Percentiles rank a stretch among this genome's conserved stretches.
These are phyloP conservation scores for Quercus parvula DNA, from an alignment of 306 rosid genomes.

Conservation along the genomic window DNA sequence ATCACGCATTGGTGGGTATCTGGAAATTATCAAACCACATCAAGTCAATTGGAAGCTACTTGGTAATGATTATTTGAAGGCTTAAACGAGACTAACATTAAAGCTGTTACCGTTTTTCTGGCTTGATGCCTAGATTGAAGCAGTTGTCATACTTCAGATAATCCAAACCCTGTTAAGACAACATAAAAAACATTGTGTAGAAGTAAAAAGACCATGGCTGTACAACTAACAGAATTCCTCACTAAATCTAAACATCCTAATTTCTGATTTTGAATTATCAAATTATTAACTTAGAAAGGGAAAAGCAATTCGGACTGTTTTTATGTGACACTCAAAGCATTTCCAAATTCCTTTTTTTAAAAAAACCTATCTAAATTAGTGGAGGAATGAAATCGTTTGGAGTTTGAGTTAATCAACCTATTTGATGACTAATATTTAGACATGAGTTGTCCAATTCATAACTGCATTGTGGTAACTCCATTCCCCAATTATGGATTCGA, in stretches of 20 bases:
- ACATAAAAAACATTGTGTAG: conserved; percentile 3
- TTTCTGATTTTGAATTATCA: not conserved
- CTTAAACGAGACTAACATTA: conserved; percentile 20
- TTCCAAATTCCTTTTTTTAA: not conserved
- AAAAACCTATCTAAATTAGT: not conserved
- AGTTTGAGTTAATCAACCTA: not conserved
- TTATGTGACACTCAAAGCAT: not conserved
- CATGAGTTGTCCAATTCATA: not conserved
- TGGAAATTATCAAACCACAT: conserved; percentile 39
- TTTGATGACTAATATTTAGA: not conserved
- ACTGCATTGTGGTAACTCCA: not conserved
- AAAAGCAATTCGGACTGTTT: not conserved
- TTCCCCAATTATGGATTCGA: not conserved
- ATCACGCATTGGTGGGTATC: conserved; percentile 96
- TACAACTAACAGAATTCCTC: not conserved
- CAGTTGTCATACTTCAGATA: conserved; percentile 98
- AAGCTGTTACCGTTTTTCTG: conserved; percentile 60
- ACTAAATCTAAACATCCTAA: not conserved
- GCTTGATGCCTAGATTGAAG: conserved; percentile 77
- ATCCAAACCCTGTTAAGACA: conserved; percentile 65
- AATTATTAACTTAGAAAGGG: not conserved
- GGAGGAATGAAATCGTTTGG: not conserved
- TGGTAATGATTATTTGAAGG: conserved; percentile 6
- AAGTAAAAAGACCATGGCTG: not conserved
- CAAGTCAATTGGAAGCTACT: conserved; percentile 27